Percentiles rank a stretch among this genome's conserved stretches.
Evolutionary conservation across 2,329 filamentous ascomycete species (phyloP).

Genomic region (Escovopsis weberi): DNA sequence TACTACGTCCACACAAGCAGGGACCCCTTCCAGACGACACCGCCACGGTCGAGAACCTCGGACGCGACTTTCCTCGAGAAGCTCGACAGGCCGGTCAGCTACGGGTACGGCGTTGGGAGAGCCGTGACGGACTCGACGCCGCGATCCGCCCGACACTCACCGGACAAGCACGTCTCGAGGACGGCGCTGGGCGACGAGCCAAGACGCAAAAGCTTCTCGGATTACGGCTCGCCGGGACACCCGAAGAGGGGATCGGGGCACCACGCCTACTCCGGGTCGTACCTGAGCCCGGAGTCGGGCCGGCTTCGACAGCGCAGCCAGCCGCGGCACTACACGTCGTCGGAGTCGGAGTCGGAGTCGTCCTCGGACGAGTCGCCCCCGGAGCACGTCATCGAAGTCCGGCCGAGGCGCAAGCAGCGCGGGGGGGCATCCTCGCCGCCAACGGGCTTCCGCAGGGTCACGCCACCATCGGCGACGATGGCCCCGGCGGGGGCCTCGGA

Average conservation of each 20-base stretch:
- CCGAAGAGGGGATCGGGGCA: slow-evolving; percentile 14
- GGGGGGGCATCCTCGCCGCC: not conserved
- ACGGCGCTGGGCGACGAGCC: slow-evolving; percentile 25
- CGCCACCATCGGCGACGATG: slow-evolving; percentile 21
- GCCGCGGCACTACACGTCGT: slow-evolving; percentile 25
- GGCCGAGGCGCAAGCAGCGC: slow-evolving; percentile 13
- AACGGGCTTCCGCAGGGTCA: slow-evolving; percentile 5
- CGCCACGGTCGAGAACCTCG: slow-evolving; percentile 14
- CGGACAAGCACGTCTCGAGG: slow-evolving; percentile 19
- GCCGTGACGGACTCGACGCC: slow-evolving; percentile 8
- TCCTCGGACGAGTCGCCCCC: slow-evolving; percentile 26
- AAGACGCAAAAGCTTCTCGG: slow-evolving; percentile 36
- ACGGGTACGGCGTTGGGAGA: slow-evolving; percentile 9
- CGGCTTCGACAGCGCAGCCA: slow-evolving; percentile 34
- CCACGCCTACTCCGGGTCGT: slow-evolving; percentile 14
- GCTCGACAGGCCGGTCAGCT: not conserved
- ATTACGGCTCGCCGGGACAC: slow-evolving; percentile 27
- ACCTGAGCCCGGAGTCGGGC: slow-evolving; percentile 21
- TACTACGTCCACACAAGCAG: slow-evolving; percentile 22
- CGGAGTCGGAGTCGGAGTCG: slow-evolving; percentile 12
- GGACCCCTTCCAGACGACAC: slow-evolving; percentile 15
- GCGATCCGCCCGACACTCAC: slow-evolving; percentile 18
- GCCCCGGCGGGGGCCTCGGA: slow-evolving; percentile 11
- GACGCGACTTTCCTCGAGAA: slow-evolving; percentile 21
- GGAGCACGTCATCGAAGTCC: slow-evolving; percentile 6